Percentiles rank a stretch among this genome's conserved stretches.
phyloP scores from a whole-genome alignment of 2,329 filamentous ascomycete species.

The Diaporthe sp. region DNA sequence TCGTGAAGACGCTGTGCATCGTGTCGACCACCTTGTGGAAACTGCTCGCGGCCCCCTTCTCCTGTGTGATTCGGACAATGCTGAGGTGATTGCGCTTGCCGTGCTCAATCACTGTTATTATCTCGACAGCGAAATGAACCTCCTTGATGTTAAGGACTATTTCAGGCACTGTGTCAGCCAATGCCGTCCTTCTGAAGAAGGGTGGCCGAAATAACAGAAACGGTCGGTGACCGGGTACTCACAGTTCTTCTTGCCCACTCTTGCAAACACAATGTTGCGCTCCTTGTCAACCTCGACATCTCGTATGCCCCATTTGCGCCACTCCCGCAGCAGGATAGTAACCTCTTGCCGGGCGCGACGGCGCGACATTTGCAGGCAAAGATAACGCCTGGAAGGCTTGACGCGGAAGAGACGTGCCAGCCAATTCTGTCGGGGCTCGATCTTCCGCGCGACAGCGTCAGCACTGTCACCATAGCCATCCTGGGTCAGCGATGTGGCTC shows the following conservation, averaged over 20 bases:
- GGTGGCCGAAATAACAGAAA: neutral
- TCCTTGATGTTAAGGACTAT: slow-evolving; percentile 85
- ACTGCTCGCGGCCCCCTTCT: slow-evolving; percentile 90
- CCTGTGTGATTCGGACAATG: slow-evolving; percentile 89
- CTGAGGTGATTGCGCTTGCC: slow-evolving; percentile 82
- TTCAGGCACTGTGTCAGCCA: slow-evolving; percentile 15
- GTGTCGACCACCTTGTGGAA: slow-evolving; percentile 88
- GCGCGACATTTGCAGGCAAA: slow-evolving; percentile 83
- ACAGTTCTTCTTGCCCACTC: slow-evolving; percentile 84
- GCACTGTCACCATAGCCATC: slow-evolving; percentile 56
- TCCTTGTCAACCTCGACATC: slow-evolving; percentile 85
- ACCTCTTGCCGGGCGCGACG: slow-evolving; percentile 84
- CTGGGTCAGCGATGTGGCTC: slow-evolving; percentile 48
- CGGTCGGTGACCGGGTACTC: slow-evolving; percentile 56
- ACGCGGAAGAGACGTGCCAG: slow-evolving; percentile 90
- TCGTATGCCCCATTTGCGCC: slow-evolving; percentile 85
- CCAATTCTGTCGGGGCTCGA: slow-evolving; percentile 85
- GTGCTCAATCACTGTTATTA: slow-evolving; percentile 91
- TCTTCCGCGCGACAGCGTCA: slow-evolving; percentile 60
- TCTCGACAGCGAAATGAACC: slow-evolving; percentile 88
- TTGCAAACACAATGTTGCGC: slow-evolving; percentile 83
- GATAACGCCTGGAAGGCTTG: slow-evolving; percentile 81
- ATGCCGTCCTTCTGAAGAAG: neutral
- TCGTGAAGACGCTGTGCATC: slow-evolving; percentile 77
- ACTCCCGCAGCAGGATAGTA: slow-evolving; percentile 80